Evolutionary conservation across 495 filamentous ascomycete genomes (phyloP).

Genomic region (Hyaloscypha finlandica): DNA sequence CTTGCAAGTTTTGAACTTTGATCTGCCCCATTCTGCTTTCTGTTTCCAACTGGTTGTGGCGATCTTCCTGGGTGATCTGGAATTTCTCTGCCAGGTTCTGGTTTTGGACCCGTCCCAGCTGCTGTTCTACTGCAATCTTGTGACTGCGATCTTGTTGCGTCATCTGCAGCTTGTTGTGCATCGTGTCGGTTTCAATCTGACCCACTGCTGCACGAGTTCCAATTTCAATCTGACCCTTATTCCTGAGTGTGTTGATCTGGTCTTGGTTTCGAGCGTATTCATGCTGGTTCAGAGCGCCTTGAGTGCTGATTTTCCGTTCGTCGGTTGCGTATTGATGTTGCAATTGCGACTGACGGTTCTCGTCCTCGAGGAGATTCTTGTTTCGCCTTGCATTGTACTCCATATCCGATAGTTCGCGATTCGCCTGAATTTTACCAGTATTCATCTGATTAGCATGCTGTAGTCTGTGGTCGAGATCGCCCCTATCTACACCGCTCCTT

Average conservation of each 20-base stretch:
- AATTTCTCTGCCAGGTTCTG: not conserved
- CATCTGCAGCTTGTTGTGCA: conserved; percentile 3
- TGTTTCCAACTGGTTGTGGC: not conserved
- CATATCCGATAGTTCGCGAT: not conserved
- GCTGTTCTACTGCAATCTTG: not conserved
- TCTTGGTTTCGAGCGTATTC: not conserved
- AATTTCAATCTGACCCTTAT: not conserved
- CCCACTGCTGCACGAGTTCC: not conserved
- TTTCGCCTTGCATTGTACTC: conserved; percentile 1
- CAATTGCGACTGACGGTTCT: not conserved
- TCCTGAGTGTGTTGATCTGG: not conserved
- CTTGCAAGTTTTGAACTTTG: not conserved
- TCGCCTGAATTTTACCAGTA: conserved; percentile 1
- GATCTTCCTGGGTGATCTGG: conserved; percentile 5
- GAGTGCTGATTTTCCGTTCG: conserved; percentile 4
- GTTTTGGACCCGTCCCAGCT: conserved; percentile 1
- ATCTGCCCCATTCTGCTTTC: conserved; percentile 8
- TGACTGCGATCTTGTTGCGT: conserved; percentile 4
- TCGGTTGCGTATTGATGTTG: conserved; percentile 5
- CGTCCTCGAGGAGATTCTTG: conserved; percentile 6
- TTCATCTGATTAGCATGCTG: conserved; percentile 4
- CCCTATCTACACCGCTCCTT: not conserved
- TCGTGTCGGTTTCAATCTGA: conserved; percentile 2
- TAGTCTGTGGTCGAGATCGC: conserved; percentile 1
- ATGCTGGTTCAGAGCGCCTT: not conserved